Evolutionary conservation across 352 stramenopile genomes (phyloP).

Genomic region (Saprolegnia parasitica): DNA sequence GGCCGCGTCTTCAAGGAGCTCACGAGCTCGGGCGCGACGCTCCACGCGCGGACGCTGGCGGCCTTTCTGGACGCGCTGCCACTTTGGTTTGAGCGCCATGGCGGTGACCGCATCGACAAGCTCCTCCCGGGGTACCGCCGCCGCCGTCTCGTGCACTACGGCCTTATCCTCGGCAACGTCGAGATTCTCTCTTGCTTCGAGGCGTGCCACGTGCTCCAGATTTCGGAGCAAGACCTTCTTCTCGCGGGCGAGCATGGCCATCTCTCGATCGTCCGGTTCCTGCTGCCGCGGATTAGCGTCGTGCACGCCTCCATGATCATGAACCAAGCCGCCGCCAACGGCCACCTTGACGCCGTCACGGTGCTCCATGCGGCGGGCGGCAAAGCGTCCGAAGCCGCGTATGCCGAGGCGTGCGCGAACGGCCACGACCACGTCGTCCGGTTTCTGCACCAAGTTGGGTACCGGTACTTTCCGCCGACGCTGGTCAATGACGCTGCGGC

Average conservation of each 20-base stretch:
- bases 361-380: background rate
- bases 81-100: background rate
- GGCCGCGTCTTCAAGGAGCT: background rate
- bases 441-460: conserved; percentile 1
- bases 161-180: background rate
- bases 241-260: conserved; percentile 8
- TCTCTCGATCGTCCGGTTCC: conserved; percentile 3
- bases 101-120: background rate
- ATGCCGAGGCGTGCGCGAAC: conserved; percentile 4
- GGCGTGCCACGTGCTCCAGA: conserved; percentile 3
- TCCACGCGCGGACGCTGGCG: background rate
- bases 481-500: background rate
- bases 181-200: conserved; percentile 1
- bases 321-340: conserved; percentile 11
- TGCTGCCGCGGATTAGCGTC: background rate
- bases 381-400: conserved; percentile 6
- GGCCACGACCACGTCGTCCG: conserved; percentile 2
- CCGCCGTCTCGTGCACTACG: background rate
- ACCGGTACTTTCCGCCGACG: background rate
- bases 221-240: conserved; percentile 2
- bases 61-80: background rate
- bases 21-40: conserved; percentile 10
- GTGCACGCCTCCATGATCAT: conserved; percentile 15
- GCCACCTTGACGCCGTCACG: conserved; percentile 17
- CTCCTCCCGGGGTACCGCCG: conserved; percentile 1